Evolutionary conservation across 169 alveolate species (phyloP).

Genomic region (Theileria parva): DNA sequence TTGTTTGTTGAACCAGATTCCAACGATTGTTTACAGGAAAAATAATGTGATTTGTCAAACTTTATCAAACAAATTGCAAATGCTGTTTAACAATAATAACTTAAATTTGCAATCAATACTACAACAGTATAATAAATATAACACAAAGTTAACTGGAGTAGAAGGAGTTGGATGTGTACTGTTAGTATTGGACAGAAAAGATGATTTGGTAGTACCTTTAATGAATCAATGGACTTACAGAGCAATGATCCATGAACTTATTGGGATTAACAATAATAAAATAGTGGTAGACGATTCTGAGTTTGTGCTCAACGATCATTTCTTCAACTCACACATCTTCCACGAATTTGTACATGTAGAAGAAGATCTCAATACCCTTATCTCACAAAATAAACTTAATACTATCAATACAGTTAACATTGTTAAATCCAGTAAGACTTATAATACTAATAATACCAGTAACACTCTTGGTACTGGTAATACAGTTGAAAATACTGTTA

Average conservation of each 20-base stretch:
- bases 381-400: conserved; percentile 76
- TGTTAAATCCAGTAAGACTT: not conserved
- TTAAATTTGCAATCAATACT: conserved; percentile 44
- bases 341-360: conserved; percentile 93
- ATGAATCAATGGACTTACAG: conserved; percentile 96
- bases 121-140: conserved; percentile 46
- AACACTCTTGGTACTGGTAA: not conserved
- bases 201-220: conserved; percentile 95
- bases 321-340: conserved; percentile 85
- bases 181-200: conserved; percentile 91
- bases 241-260: conserved; percentile 94
- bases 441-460: not conserved
- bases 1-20: conserved; percentile 60
- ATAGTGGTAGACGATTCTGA: conserved; percentile 68
- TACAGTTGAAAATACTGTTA: not conserved
- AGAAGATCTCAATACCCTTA: conserved; percentile 82
- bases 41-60: conserved; percentile 38
- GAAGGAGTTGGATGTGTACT: conserved; percentile 70
- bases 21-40: conserved; percentile 43
- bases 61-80: conserved; percentile 59
- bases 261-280: conserved; percentile 87
- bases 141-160: conserved; percentile 32
- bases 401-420: not conserved
- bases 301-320: conserved; percentile 86
- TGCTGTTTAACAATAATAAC: conserved; percentile 51